Conservation (phyloP, 1,139 yeast genomes). For the Pichia kudriavzevii region DNA sequence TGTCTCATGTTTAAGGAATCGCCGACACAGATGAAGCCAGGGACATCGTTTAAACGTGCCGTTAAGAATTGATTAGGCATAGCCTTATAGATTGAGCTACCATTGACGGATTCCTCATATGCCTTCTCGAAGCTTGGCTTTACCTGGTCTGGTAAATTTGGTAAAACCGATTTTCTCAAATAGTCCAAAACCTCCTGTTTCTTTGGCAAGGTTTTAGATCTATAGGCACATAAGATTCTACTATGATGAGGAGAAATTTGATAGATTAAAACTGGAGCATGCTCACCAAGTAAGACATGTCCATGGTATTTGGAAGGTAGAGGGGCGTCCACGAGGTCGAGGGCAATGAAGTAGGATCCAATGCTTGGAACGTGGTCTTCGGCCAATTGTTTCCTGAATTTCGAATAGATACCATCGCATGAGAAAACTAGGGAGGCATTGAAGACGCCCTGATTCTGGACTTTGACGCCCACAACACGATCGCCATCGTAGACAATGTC, state of each 20-base stretch:
- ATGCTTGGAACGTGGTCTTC: slow-evolving; percentile 49
- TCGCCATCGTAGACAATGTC: slow-evolving; percentile 46
- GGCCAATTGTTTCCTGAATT: slow-evolving; percentile 70
- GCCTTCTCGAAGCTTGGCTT: slow-evolving; percentile 62
- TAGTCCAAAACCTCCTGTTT: slow-evolving; percentile 51
- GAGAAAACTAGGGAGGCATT: slow-evolving; percentile 61
- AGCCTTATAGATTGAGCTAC: slow-evolving; percentile 50
- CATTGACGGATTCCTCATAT: slow-evolving; percentile 29
- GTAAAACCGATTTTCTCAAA: slow-evolving; percentile 52
- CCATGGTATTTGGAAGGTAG: slow-evolving; percentile 75
- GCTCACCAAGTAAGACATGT: slow-evolving; percentile 80
- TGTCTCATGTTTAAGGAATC: slow-evolving; percentile 97
- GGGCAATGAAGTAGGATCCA: slow-evolving; percentile 82
- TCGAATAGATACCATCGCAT: slow-evolving; percentile 94
- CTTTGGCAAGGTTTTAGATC: slow-evolving; percentile 69
- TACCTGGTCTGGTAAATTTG: slow-evolving; percentile 57
- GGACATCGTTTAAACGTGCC: slow-evolving; percentile 55
- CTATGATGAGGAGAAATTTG: slow-evolving; percentile 81
- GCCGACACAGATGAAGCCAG: slow-evolving; percentile 82
- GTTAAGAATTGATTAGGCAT: slow-evolving; percentile 95
- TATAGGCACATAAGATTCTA: slow-evolving; percentile 82
- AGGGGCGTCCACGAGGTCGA: slow-evolving; percentile 62
- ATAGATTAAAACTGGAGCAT: slow-evolving; percentile 82
- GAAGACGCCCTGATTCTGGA: slow-evolving; percentile 35
- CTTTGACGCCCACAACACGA: slow-evolving; percentile 62